A percentile compares a stretch with the other conserved stretches of the same genome.
phyloP scores from a whole-genome alignment of 441 rosid genomes.

The Gossypium davidsonii region DNA sequence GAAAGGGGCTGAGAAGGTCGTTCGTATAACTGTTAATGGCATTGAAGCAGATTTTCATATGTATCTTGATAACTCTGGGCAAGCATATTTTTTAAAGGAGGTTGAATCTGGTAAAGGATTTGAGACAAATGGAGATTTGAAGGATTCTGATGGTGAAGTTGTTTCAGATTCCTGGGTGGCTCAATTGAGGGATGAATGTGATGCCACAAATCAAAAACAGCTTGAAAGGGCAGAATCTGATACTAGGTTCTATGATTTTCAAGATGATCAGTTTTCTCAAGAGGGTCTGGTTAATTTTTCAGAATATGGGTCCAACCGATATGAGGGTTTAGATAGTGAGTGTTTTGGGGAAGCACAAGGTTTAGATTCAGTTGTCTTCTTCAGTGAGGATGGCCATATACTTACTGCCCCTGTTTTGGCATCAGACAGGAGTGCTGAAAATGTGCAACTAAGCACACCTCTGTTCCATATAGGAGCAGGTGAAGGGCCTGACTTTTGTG shows the following conservation, averaged over 20 bases:
- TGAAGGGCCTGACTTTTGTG: constrained; percentile 54
- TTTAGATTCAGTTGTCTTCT: constrained; percentile 63
- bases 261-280: constrained; percentile 49
- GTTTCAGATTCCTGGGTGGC: constrained; percentile 52
- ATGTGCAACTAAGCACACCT: constrained; percentile 52
- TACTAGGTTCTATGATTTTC: constrained; percentile 60
- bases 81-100: constrained; percentile 75
- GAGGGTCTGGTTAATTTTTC: constrained; percentile 38
- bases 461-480: constrained; percentile 77
- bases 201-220: constrained; percentile 25
- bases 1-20: constrained; percentile 75
- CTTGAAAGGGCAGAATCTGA: constrained; percentile 74
- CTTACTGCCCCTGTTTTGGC: constrained; percentile 68
- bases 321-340: constrained; percentile 39
- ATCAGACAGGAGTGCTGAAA: constrained; percentile 51
- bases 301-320: constrained; percentile 47
- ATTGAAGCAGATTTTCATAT: constrained; percentile 72
- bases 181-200: constrained; percentile 35
- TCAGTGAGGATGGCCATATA: constrained; percentile 77
- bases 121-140: constrained; percentile 8
- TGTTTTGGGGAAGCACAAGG: constrained; percentile 38
- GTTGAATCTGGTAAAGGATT: constrained; percentile 40
- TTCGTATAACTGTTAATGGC: constrained; percentile 64
- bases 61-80: constrained; percentile 87
- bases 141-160: constrained; percentile 15